These are phyloP conservation scores for Carpinus viminea DNA, from an alignment of 306 rosid species.

Conservation along the genomic window DNA sequence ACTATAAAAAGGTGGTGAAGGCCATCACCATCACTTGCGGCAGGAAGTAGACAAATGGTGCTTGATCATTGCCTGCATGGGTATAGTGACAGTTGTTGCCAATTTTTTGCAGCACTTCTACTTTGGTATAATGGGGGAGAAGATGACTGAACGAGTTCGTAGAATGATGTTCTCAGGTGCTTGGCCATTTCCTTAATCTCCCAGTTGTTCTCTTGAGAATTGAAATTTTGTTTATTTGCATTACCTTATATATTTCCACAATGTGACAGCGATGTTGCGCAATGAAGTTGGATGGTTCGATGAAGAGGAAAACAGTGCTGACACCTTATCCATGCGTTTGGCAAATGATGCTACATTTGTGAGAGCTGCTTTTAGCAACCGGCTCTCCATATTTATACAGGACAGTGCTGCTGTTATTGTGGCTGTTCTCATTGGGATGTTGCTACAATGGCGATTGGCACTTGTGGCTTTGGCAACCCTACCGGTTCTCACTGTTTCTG, in stretches of 20 bases:
- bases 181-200: slow-evolving; percentile 19
- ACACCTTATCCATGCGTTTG: slow-evolving; percentile 97
- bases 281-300: slow-evolving; percentile 99
- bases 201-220: slow-evolving; percentile 11
- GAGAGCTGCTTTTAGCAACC: slow-evolving; percentile 96
- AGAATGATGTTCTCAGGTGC: slow-evolving; percentile 99
- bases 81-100: slow-evolving; percentile 92
- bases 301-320: slow-evolving; percentile 96
- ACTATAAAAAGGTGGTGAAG: slow-evolving; percentile 45
- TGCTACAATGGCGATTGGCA: slow-evolving; percentile 92
- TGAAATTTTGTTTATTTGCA: slow-evolving; percentile 11
- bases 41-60: slow-evolving; percentile 87
- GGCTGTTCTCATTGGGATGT: slow-evolving; percentile 87
- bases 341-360: slow-evolving; percentile 99
- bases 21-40: slow-evolving; percentile 42
- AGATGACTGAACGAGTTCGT: slow-evolving; percentile 98
- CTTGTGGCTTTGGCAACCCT: slow-evolving; percentile 96
- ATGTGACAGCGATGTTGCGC: slow-evolving; percentile 90
- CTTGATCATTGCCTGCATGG: slow-evolving; percentile 98
- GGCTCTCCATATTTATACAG: slow-evolving; percentile 97
- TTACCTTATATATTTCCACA: slow-evolving; percentile 37
- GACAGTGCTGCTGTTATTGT: slow-evolving; percentile 97
- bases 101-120: slow-evolving; percentile 98
- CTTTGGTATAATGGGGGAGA: slow-evolving; percentile 99
- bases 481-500: slow-evolving; percentile 88